Evolutionary conservation across 768 basidiomycete genomes (phyloP).

Genomic region (Boletus rex-veris): DNA sequence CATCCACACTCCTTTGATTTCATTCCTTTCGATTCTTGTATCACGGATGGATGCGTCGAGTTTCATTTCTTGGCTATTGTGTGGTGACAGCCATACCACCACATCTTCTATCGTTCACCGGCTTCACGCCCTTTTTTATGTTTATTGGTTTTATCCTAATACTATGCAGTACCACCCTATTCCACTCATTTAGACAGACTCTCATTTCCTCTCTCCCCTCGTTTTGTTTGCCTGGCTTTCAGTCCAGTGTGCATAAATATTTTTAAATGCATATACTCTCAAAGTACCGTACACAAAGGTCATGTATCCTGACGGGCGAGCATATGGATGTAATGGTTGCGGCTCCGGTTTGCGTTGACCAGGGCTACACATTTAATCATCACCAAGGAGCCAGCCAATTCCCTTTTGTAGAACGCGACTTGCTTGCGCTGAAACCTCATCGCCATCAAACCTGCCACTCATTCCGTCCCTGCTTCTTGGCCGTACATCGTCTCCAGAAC

Average conservation of each 20-base stretch:
- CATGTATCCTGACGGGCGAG: conserved; percentile 12
- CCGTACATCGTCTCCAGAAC: conserved; percentile 17
- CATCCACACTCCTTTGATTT: conserved; percentile 10
- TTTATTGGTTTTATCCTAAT: no score
- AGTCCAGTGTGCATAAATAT: conserved; percentile 26
- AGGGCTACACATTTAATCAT: neutral
- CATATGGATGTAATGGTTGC: conserved; percentile 11
- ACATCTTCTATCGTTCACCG: conserved; percentile 7
- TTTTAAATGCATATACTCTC: conserved; percentile 16
- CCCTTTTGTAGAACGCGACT: conserved; percentile 80
- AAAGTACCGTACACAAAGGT: conserved; percentile 14
- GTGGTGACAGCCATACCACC: conserved; percentile 7
- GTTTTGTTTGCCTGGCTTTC: conserved; percentile 27
- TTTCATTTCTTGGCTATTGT: conserved; percentile 16
- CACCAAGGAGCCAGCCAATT: conserved; percentile 92
- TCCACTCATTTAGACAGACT: conserved; percentile 20
- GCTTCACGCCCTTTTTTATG: conserved; percentile 8
- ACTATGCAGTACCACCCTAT: conserved; percentile 22
- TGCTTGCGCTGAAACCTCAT: conserved; percentile 71
- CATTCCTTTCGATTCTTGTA: conserved; percentile 9
- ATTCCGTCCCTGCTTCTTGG: conserved; percentile 40
- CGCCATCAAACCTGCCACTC: conserved; percentile 43
- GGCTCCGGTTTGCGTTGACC: neutral
- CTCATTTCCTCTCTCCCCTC: conserved; percentile 3
- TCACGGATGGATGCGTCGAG: conserved; percentile 14